phyloP scores from a whole-genome alignment of 2,329 filamentous ascomycete species.

The Coniochaeta sp. region DNA sequence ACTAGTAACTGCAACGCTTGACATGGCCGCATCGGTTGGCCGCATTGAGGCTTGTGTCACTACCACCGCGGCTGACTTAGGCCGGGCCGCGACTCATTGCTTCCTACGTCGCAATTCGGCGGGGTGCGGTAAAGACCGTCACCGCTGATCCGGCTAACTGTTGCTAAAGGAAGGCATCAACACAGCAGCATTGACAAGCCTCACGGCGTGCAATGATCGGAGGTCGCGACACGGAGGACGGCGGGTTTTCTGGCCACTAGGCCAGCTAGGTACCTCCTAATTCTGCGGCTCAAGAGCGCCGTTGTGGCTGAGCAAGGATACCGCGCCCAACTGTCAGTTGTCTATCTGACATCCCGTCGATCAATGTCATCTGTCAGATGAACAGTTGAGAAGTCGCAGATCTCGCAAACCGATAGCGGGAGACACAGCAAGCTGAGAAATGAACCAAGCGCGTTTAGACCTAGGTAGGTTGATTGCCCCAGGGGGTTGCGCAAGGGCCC shows the following conservation, averaged over 20 bases:
- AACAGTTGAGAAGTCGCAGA: not conserved
- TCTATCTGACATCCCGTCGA: not conserved
- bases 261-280: not conserved
- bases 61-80: not conserved
- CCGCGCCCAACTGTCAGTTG: not conserved
- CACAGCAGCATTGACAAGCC: not conserved
- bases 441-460: not conserved
- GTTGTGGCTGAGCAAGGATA: not conserved
- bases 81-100: not conserved
- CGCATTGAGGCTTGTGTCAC: conserved; percentile 1
- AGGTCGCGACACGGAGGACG: not conserved
- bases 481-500: not conserved
- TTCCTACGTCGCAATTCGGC: not conserved
- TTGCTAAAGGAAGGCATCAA: not conserved
- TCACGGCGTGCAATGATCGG: not conserved
- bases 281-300: not conserved
- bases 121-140: not conserved
- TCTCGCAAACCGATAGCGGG: too few relatives aligned
- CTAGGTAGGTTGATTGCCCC: not conserved
- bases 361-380: not conserved
- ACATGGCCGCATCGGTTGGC: not conserved
- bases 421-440: not conserved
- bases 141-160: not conserved
- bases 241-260: not conserved
- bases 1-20: not conserved